These are phyloP conservation scores for Coemansia sp. DNA, from an alignment of 192 early-diverging fungal genomes.

Conservation along the genomic window DNA sequence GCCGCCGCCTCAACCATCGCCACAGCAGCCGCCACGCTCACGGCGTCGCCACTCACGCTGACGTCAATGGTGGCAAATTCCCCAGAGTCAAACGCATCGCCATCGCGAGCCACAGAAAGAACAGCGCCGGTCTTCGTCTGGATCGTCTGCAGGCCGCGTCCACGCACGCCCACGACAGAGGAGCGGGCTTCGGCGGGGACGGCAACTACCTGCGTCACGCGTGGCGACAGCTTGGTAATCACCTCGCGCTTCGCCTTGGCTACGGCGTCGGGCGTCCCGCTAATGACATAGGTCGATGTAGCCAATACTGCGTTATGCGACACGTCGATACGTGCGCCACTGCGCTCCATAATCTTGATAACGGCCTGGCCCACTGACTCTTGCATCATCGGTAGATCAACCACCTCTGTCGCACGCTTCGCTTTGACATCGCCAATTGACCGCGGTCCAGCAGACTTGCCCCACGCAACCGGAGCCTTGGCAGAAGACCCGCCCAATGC, in stretches of 20 bases:
- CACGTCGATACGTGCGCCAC: slow-evolving; percentile 80
- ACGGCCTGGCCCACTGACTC: slow-evolving; percentile 60
- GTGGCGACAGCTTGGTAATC: slow-evolving; percentile 68
- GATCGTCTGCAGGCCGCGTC: slow-evolving; percentile 76
- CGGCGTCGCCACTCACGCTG: slow-evolving; percentile 81
- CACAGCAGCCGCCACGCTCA: slow-evolving; percentile 81
- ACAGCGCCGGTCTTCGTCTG: slow-evolving; percentile 71
- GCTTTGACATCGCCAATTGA: slow-evolving; percentile 36
- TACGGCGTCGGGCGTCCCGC: slow-evolving; percentile 78
- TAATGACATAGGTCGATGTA: slow-evolving; percentile 82
- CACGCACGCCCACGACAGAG: slow-evolving; percentile 82
- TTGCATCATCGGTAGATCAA: slow-evolving; percentile 54
- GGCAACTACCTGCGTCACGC: slow-evolving; percentile 61
- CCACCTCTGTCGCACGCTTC: slow-evolving; percentile 60
- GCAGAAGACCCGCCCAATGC: slow-evolving; percentile 59
- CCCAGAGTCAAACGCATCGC: slow-evolving; percentile 59
- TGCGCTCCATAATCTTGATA: slow-evolving; percentile 64
- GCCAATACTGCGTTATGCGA: slow-evolving; percentile 73
- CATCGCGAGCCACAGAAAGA: slow-evolving; percentile 67
- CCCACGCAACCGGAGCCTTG: slow-evolving; percentile 46
- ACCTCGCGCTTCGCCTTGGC: slow-evolving; percentile 80
- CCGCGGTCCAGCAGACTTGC: slow-evolving; percentile 39
- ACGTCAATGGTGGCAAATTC: slow-evolving; percentile 62
- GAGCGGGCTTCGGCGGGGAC: slow-evolving; percentile 83
- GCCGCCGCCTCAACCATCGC: slow-evolving; percentile 83